Conservation (phyloP, 2,329 filamentous ascomycete species). For the Exophiala dermatitidis region DNA sequence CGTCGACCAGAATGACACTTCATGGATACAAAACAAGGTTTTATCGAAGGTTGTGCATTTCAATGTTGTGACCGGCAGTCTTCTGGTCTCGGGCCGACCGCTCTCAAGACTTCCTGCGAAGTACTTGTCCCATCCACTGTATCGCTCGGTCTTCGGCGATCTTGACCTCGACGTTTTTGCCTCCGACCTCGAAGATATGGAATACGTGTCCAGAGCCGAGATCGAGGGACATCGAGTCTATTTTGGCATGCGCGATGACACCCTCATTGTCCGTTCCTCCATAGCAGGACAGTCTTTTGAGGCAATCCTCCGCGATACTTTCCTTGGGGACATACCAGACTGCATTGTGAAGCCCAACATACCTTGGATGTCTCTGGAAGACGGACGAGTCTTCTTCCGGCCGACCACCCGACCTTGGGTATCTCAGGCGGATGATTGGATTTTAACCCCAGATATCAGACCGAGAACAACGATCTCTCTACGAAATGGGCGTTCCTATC, state of each 20-base stretch:
- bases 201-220: conserved; percentile 30
- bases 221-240: conserved; percentile 29
- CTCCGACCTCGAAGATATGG: conserved; percentile 33
- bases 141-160: conserved; percentile 25
- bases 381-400: conserved; percentile 31
- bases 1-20: not conserved
- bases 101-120: conserved; percentile 29
- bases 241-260: conserved; percentile 21
- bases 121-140: conserved; percentile 26
- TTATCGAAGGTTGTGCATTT: conserved; percentile 24
- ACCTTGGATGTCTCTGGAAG: conserved; percentile 43
- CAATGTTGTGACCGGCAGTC: conserved; percentile 32
- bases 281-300: conserved; percentile 26
- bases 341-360: conserved; percentile 37
- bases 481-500: not conserved
- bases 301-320: conserved; percentile 30
- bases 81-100: conserved; percentile 31
- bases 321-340: conserved; percentile 30
- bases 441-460: conserved; percentile 13
- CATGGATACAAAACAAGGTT: conserved; percentile 9
- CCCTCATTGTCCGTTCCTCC: conserved; percentile 33
- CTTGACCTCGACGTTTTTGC: conserved; percentile 32
- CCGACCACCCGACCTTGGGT: conserved; percentile 29
- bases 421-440: conserved; percentile 28
- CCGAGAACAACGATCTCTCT: not conserved